Base-by-base conservation (phyloP, 129 eudicot species). In the Calendula officinalis region DNA sequence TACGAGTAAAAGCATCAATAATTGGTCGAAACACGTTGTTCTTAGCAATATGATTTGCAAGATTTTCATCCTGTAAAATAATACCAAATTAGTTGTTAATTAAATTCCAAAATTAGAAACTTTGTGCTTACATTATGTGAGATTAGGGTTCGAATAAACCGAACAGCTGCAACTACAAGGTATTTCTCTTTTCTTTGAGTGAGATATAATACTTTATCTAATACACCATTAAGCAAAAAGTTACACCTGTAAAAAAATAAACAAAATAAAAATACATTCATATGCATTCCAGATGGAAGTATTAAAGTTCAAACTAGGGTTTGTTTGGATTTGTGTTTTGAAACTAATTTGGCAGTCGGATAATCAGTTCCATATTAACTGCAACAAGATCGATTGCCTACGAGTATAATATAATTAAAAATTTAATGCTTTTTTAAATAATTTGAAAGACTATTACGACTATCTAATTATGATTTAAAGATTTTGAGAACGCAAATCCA, bases 141-240 rank as follows among this genome's bases (percentile, higher is more conserved):
- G 54, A 88, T 70, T 44, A 92, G 79, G 58, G 87, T 82, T 68
- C 98, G 88, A 17, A 88, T 32, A 69, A 92, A 88, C 73, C 95
- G 85, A 51, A 92, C 83, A 56, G 98, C 96, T 65, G 95, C 96
- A 75, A 81, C 87, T 33, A 92, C 96, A 52, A 92, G 95, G 72
- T 92, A 92, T 62, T 83, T 88, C 71, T 90, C 98, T 80, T 63
- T 85, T 77, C 98, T 81, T 58, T 57, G 83, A 66, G 98, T 85
- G 69, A 92, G 71, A 69, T 46, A 56, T 65, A 92, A 38, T 68
- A 92, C 88, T 77, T 88, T 92, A 73, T 81, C 95, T 41, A 92
- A 72, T 10, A 67, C 78, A 56, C 82, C 86, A 68, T 79, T 86
- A 47, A 82, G 83, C 76, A 90, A 87, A 68, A 90, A 90, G 75